Evolutionary conservation across 1,284 basidiomycete genomes (phyloP), one percentile per base, ranked within the genome.

Genomic region (Cerioporus squamosus): DNA sequence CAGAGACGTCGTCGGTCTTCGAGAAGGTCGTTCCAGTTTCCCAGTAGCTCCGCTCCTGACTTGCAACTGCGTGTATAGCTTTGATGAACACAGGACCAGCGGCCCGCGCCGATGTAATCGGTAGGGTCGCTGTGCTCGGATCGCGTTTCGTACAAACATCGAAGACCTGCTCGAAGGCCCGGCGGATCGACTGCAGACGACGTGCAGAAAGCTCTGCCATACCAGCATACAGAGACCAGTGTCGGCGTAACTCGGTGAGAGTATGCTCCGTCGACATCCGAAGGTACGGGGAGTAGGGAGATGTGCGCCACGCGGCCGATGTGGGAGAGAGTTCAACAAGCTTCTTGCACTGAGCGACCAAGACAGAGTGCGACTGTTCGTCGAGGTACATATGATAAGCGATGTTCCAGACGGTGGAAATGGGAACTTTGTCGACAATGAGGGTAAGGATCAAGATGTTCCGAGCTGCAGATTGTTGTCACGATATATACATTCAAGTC

Each of bases 361-460:
- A 70, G n/a, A 76, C 49, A 1, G 68, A 57, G 8, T 75, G 67
- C 0, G 83, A 75, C 0, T 51, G 47, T 38, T 76, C 63, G 68
- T 86, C 80, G 40, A 88, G 64, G 52, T 77, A 74, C 53, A 86
- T 70, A 66, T 87, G 81, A 62, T 80, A 86, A 66, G 81, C 85
- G 20, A 86, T 81, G 51, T 83, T 78, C 85, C 85, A 88, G 9
- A 81, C 70, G n/a, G 33, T 45, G 18, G 33, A 5, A 26, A 60
- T 53, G 22, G 69, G 55, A 0, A 65, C 53, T 8, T 69, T 50
- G n/a, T 77, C 75, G 15, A 79, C 75, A 23, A 78, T 57, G 24
- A 76, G 53, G 3, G 74, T 72, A 45, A 72, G 69, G 10, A 76
- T 62, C 5, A 80, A 51, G 8, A 76, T 68, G 50, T 81, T 81